phyloP scores from a whole-genome alignment of 805 yeast species.

The Torulaspora maleeae region DNA sequence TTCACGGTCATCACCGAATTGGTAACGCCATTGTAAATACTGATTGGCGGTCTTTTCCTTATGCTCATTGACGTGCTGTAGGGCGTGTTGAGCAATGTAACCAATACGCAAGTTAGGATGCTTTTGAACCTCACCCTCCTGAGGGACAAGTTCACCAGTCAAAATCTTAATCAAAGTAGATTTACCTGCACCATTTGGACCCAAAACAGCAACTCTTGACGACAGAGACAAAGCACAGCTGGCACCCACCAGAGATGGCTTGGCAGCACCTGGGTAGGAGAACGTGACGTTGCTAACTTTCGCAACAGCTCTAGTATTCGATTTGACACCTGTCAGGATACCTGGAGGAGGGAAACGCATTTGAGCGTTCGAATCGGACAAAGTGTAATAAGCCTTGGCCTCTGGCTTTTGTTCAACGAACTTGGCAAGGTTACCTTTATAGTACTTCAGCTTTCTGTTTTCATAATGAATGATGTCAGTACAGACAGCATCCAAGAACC shows the following conservation, averaged over 20 bases:
- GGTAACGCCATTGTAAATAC: slow-evolving; percentile 96
- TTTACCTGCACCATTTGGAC: slow-evolving; percentile 99
- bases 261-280: slow-evolving; percentile 81
- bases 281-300: slow-evolving; percentile 81
- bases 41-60: slow-evolving; percentile 97
- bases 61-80: slow-evolving; percentile 95
- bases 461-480: slow-evolving; percentile 96
- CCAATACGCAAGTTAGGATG: slow-evolving; percentile 98
- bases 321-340: slow-evolving; percentile 92
- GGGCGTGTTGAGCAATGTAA: slow-evolving; percentile 97
- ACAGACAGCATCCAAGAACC: slow-evolving; percentile 91
- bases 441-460: slow-evolving; percentile 87
- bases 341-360: slow-evolving; percentile 99
- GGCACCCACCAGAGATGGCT: slow-evolving; percentile 73
- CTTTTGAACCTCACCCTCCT: slow-evolving; percentile 86
- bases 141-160: slow-evolving; percentile 88
- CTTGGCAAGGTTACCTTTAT: slow-evolving; percentile 91
- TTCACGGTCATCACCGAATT: slow-evolving; percentile 97
- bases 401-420: slow-evolving; percentile 92
- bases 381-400: slow-evolving; percentile 91
- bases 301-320: slow-evolving; percentile 90
- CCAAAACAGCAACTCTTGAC: slow-evolving; percentile 94
- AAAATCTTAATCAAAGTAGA: slow-evolving; percentile 89
- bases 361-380: slow-evolving; percentile 86
- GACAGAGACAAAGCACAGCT: slow-evolving; percentile 89